Percentiles rank a stretch among this genome's conserved stretches.
Evolutionary conservation across 2,329 filamentous ascomycete genomes (phyloP).

Genomic region (Aspergillus ruber): DNA sequence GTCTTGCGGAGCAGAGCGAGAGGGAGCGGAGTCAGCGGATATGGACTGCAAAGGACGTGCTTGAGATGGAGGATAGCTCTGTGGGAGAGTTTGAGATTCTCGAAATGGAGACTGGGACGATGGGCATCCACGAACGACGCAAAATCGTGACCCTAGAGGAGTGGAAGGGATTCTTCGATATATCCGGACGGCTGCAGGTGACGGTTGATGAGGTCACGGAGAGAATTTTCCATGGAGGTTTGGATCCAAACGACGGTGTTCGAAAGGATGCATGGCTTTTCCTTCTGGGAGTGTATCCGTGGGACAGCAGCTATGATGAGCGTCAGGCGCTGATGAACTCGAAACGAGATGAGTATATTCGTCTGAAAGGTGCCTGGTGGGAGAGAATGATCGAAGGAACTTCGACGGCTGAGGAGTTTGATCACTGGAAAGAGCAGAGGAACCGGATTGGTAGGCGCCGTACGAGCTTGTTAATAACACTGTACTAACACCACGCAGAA

Average conservation of each 20-base stretch:
- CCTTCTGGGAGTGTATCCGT: conserved; percentile 82
- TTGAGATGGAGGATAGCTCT: conserved; percentile 89
- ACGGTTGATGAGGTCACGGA: conserved; percentile 94
- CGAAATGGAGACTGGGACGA: conserved; percentile 65
- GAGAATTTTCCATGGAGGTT: conserved; percentile 89
- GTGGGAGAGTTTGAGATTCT: conserved; percentile 95
- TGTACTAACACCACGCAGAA: conserved; percentile 51
- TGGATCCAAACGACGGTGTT: conserved; percentile 83
- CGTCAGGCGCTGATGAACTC: conserved; percentile 76
- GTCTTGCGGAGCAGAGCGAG: conserved; percentile 94
- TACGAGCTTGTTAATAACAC: too few species aligned
- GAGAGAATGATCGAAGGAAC: conserved; percentile 79
- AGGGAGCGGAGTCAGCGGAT: conserved; percentile 76
- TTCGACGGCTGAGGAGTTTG: conserved; percentile 71
- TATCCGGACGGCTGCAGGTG: conserved; percentile 66
- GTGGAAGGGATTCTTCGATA: conserved; percentile 88
- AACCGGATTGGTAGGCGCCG: conserved; percentile 92
- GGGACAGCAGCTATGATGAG: conserved; percentile 85
- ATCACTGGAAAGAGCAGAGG: conserved; percentile 96
- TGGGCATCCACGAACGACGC: conserved; percentile 70
- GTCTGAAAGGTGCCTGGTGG: conserved; percentile 94
- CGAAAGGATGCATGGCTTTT: conserved; percentile 97
- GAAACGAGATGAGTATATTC: conserved; percentile 85
- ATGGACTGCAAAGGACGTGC: conserved; percentile 86
- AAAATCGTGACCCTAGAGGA: conserved; percentile 74